phyloP scores from a whole-genome alignment of 768 basidiomycete species.

The Porpolomopsis calyptriformis region DNA sequence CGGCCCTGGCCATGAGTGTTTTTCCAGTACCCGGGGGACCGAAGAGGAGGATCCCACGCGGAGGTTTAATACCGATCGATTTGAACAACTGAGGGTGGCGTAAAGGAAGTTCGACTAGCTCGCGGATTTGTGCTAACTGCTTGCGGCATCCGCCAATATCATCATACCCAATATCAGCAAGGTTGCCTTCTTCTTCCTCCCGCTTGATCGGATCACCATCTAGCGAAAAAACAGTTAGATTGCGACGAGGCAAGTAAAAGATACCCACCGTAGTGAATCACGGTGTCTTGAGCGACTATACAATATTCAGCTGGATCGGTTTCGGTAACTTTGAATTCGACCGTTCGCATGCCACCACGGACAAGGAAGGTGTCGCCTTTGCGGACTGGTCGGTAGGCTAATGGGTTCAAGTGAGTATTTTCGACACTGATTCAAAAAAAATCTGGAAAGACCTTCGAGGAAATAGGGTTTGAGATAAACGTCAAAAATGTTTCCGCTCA shows the following conservation, averaged over 20 bases:
- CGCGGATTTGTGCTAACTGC: conserved; percentile 99
- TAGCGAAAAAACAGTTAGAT: conserved; percentile 19
- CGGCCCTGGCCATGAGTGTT: conserved; percentile 98
- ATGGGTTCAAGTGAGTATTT: conserved; percentile 8
- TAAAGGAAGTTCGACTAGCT: conserved; percentile 94
- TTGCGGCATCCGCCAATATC: conserved; percentile 99
- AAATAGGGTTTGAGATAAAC: conserved; percentile 99
- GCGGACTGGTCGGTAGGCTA: conserved; percentile 88
- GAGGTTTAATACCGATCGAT: conserved; percentile 99
- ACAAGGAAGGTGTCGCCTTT: conserved; percentile 99
- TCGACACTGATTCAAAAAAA: neutral
- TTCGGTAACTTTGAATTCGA: conserved; percentile 99
- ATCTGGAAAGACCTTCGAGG: conserved; percentile 61
- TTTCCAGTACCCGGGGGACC: conserved; percentile 99
- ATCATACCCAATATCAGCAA: conserved; percentile 96
- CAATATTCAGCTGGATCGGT: conserved; percentile 97
- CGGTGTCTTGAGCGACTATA: conserved; percentile 98
- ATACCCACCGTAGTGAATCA: conserved; percentile 73
- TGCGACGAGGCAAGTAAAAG: conserved; percentile 2
- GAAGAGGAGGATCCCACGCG: conserved; percentile 96
- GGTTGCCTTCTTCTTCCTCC: conserved; percentile 95
- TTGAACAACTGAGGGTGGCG: conserved; percentile 99
- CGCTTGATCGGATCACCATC: conserved; percentile 99
- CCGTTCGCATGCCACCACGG: conserved; percentile 95
- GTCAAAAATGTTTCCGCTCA: conserved; percentile 97